Base-by-base conservation (phyloP, 192 early-diverging fungal genomes). In the Phlyctochytrium arcticum region DNA sequence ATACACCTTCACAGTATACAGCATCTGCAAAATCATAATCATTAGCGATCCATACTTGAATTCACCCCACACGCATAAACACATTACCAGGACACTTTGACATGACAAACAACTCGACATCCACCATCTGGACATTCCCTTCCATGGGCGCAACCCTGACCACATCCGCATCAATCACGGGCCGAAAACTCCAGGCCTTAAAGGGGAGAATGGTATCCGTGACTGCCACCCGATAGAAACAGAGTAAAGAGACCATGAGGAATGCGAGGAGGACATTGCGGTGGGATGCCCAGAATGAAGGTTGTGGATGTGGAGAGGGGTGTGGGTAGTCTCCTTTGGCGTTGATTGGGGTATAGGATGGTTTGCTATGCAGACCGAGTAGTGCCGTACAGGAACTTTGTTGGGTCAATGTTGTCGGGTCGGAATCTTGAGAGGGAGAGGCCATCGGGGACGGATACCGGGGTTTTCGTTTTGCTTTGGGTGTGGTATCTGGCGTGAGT, bases 91-190 rank as follows among this genome's bases (percentile, higher is more conserved):
- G 88, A 47, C 88, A 89, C 27, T 85, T 77, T 21, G 84, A 85
- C 88, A 89, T 89, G 19, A 89, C 88, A 60, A 88, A 88, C 47
- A 89, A 71, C 50, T 86, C 84, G 2, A 88, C 78, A 0, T 54
- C 62, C 24, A 88, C 80, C 35, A 39, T 50, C 31, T 60, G 27
- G 10, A 23, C 31, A 19, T 4, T 12, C 50, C 1, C 50, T 53
- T 53, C 50, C 39, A n/a, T 44, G 15, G 21, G 15, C 2, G 2
- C 39, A 44, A 12, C 39, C n/a, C n/a, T n/a, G n/a, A n/a, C n/a
- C n/a, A n/a, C n/a, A n/a, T n/a, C n/a, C n/a, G n/a, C n/a, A n/a
- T n/a, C n/a, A n/a, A n/a, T n/a, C n/a, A n/a, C n/a, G n/a, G n/a
- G n/a, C 39, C 12, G 21, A 44, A 44, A 44, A 12, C 39, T 19